Evolutionary conservation across 805 yeast genomes (phyloP).

Genomic region (Maudiozyma barnettii): DNA sequence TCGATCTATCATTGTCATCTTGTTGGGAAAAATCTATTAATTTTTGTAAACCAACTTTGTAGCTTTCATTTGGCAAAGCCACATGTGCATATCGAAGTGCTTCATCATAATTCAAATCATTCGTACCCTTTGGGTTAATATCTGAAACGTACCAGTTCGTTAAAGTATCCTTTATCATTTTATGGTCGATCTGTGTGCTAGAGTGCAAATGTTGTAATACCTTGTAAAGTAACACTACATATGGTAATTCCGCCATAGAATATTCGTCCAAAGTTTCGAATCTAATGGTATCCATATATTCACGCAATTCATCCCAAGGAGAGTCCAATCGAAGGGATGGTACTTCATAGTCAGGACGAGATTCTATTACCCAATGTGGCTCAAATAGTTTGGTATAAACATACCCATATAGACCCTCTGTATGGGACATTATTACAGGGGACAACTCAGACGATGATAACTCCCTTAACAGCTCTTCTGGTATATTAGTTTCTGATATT

Average conservation of each 20-base stretch:
- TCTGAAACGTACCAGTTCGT: neutral
- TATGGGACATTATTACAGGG: conserved; percentile 45
- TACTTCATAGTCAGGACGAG: conserved; percentile 48
- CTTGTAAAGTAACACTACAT: conserved; percentile 13
- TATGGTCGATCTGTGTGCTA: neutral
- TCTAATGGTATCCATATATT: conserved; percentile 42
- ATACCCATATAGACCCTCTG: conserved; percentile 59
- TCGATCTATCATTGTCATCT: neutral
- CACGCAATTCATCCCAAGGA: conserved; percentile 64
- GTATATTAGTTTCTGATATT: neutral
- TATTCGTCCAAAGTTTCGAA: conserved; percentile 34
- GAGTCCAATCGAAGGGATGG: conserved; percentile 57
- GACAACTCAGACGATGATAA: conserved; percentile 25
- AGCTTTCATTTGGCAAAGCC: conserved; percentile 16
- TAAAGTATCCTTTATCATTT: neutral
- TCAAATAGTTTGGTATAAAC: conserved; percentile 45
- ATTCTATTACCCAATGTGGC: conserved; percentile 56
- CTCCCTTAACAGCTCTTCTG: neutral
- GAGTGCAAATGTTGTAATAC: neutral
- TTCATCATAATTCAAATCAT: conserved; percentile 41
- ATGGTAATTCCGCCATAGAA: conserved; percentile 60
- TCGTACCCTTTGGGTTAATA: conserved; percentile 29
- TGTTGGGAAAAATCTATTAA: conserved; percentile 20
- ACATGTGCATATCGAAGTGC: conserved; percentile 39
- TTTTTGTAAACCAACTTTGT: neutral